Evolutionary conservation across 164 flowering plant species (phyloP).

Genomic region (Buxus sempervirens): DNA sequence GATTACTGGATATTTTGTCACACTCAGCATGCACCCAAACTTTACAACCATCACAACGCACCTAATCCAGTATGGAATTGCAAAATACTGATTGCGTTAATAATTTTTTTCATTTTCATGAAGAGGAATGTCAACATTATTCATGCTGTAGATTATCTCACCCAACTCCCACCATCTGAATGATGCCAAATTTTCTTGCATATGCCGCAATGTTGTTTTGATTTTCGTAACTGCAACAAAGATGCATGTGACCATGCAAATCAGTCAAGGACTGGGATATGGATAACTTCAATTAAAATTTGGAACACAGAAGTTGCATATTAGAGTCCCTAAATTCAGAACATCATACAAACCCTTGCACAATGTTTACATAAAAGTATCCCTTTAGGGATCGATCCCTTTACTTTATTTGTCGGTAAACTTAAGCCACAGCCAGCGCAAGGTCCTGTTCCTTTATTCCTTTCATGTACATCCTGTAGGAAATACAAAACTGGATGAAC

Average conservation of each 20-base stretch:
- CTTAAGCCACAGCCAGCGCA: constrained; percentile 72
- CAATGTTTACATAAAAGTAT: constrained; percentile 67
- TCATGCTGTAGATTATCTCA: constrained; percentile 27
- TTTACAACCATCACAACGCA: constrained; percentile 92
- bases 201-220: constrained; percentile 91
- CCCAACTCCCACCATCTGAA: constrained; percentile 92
- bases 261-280: too few relatives aligned
- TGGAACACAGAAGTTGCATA: neutral
- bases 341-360: constrained; percentile 52
- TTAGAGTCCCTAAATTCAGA: neutral
- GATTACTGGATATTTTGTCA: constrained; percentile 60
- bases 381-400: constrained; percentile 28
- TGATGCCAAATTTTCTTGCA: constrained; percentile 95
- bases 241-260: constrained; percentile 6
- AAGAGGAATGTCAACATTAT: too few relatives aligned
- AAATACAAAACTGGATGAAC: constrained; percentile 8
- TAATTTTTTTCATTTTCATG: too few relatives aligned
- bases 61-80: constrained; percentile 36
- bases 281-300: neutral
- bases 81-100: too few relatives aligned
- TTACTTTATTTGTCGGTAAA: constrained; percentile 52
- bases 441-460: constrained; percentile 29
- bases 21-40: constrained; percentile 98
- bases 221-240: constrained; percentile 56
- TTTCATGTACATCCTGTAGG: constrained; percentile 38